Percentiles rank a stretch among this genome's conserved stretches.
Evolutionary conservation across 352 stramenopile genomes (phyloP).

Genomic region (Phytophthora podocarpi): DNA sequence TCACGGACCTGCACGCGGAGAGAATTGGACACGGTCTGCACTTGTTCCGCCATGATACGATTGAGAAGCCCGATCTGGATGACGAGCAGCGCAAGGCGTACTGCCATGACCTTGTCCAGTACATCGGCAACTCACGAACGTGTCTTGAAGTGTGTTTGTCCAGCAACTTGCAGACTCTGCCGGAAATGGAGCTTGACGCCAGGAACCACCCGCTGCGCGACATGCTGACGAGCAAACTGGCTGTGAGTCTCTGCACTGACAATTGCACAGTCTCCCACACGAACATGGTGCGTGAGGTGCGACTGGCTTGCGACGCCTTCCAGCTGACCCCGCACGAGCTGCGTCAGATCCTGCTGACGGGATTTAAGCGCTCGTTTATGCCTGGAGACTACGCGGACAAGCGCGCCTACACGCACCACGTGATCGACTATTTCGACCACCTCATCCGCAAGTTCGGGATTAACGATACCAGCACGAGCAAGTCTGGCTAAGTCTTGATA

Average conservation of each 20-base stretch:
- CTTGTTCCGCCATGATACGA: conserved; percentile 83
- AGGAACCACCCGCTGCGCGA: conserved; percentile 73
- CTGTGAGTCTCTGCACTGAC: conserved; percentile 86
- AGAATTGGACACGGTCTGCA: conserved; percentile 87
- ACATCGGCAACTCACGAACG: conserved; percentile 79
- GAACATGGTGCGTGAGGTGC: conserved; percentile 84
- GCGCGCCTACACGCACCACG: conserved; percentile 81
- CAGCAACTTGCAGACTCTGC: conserved; percentile 88
- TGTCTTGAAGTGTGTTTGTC: conserved; percentile 89
- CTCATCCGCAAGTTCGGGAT: conserved; percentile 76
- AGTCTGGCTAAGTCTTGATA: conserved; percentile 25
- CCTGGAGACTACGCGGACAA: conserved; percentile 75
- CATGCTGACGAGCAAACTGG: conserved; percentile 87
- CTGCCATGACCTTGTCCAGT: conserved; percentile 84
- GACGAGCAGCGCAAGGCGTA: conserved; percentile 56
- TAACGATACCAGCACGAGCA: conserved; percentile 40
- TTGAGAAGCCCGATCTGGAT: conserved; percentile 54
- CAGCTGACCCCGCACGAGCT: conserved; percentile 72
- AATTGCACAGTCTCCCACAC: conserved; percentile 90
- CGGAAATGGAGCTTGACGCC: conserved; percentile 74
- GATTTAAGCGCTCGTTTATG: conserved; percentile 90
- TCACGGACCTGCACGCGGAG: conserved; percentile 87
- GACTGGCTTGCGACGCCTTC: conserved; percentile 83
- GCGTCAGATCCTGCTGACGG: conserved; percentile 77
- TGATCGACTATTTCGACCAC: conserved; percentile 89